These are phyloP conservation scores for Pythium brassicae DNA, from an alignment of 352 stramenopile genomes.

Conservation along the genomic window DNA sequence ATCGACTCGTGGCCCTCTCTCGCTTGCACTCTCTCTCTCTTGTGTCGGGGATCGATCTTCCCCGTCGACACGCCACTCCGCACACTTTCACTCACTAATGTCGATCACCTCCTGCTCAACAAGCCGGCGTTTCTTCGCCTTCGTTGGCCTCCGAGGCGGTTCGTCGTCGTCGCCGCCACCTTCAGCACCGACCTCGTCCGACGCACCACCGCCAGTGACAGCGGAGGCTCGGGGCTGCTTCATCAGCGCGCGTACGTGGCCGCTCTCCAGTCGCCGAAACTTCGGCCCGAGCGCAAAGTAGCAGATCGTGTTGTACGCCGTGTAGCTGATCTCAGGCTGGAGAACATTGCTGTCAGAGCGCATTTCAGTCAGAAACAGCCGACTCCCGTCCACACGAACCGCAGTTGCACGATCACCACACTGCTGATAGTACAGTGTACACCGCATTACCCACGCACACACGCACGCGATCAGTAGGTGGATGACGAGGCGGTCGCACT, in stretches of 20 bases:
- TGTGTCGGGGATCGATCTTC: too few relatives aligned
- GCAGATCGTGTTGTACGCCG: slow-evolving; percentile 70
- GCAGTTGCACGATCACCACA: neutral
- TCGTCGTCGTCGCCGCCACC: slow-evolving; percentile 1
- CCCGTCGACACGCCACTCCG: too few relatives aligned
- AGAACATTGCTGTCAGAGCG: slow-evolving; percentile 52
- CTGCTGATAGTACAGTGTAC: too few relatives aligned
- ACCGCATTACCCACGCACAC: too few relatives aligned
- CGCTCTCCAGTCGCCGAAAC: slow-evolving; percentile 22
- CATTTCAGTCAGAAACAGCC: neutral
- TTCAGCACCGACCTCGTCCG: neutral
- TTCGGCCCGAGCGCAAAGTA: slow-evolving; percentile 49
- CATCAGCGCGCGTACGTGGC: slow-evolving; percentile 16
- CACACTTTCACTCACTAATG: slow-evolving; percentile 26
- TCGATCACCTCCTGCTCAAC: slow-evolving; percentile 25
- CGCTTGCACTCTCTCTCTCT: too few relatives aligned
- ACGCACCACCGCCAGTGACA: neutral
- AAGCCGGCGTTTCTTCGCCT: neutral
- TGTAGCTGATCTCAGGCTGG: slow-evolving; percentile 73
- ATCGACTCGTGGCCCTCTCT: too few relatives aligned
- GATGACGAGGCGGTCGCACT: slow-evolving; percentile 50
- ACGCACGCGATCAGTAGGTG: slow-evolving; percentile 31
- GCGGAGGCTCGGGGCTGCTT: neutral
- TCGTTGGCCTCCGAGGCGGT: neutral
- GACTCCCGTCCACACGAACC: too few relatives aligned